Conservation (phyloP, 1,139 yeast genomes). For the Diutina catenulata region DNA sequence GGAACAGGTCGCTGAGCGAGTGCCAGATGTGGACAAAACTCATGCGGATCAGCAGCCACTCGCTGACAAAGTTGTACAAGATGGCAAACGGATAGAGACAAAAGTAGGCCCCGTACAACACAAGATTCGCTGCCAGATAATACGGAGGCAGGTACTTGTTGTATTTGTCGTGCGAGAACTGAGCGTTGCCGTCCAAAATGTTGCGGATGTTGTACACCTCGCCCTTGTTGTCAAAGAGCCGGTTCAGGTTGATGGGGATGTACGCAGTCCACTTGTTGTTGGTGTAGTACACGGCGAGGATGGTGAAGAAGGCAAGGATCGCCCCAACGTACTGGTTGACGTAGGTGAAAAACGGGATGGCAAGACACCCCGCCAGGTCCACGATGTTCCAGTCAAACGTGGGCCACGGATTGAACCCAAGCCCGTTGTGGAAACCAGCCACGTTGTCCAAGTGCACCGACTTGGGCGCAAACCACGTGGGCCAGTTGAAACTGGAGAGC, state of each 20-base stretch:
- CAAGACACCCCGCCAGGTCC: constrained; percentile 23
- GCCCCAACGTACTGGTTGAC: constrained; percentile 26
- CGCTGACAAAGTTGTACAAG: constrained; percentile 31
- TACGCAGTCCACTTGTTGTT: constrained; percentile 30
- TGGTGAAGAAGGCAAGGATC: constrained; percentile 21
- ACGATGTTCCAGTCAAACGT: constrained; percentile 32
- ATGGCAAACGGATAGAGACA: constrained; percentile 32
- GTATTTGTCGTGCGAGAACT: constrained; percentile 21
- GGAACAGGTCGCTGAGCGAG: constrained; percentile 19
- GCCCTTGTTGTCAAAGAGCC: constrained; percentile 24
- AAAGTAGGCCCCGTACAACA: constrained; percentile 30
- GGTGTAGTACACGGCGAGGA: constrained; percentile 22
- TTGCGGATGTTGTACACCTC: constrained; percentile 21
- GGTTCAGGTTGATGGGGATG: constrained; percentile 28
- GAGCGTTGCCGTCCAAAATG: constrained; percentile 20
- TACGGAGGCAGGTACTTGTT: constrained; percentile 29
- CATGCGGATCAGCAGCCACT: constrained; percentile 32
- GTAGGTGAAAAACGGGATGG: constrained; percentile 21
- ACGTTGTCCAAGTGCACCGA: constrained; percentile 30
- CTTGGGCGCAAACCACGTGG: constrained; percentile 31
- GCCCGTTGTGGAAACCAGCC: constrained; percentile 26
- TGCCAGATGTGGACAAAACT: constrained; percentile 27
- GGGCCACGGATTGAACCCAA: constrained; percentile 34
- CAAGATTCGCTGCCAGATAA: constrained; percentile 31
- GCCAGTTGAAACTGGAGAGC: constrained; percentile 34